phyloP scores from a whole-genome alignment of 2,329 filamentous ascomycete species.

The Alternaria brassicae region DNA sequence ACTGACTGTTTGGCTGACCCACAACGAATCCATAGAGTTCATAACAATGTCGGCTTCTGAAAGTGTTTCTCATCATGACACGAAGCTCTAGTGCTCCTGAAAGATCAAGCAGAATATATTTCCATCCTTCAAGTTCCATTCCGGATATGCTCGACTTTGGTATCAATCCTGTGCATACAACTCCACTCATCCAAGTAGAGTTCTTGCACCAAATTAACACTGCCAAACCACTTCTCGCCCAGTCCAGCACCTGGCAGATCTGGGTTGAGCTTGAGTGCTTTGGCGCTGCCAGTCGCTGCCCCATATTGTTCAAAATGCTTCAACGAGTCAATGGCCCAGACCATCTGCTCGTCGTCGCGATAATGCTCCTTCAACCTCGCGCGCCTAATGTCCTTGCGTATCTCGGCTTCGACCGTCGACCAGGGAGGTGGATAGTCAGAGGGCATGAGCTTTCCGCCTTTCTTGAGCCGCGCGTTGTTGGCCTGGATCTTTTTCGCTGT shows the following conservation, averaged over 20 bases:
- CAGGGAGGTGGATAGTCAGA: constrained; percentile 23
- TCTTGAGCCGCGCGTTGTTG: constrained; percentile 21
- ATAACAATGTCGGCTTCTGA: neutral
- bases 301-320: constrained; percentile 33
- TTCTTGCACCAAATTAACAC: constrained; percentile 37
- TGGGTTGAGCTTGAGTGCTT: constrained; percentile 26
- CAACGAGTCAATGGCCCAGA: constrained; percentile 41
- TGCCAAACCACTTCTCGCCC: constrained; percentile 42
- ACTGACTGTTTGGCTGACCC: neutral
- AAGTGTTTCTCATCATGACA: too few species aligned
- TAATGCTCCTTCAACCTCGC: constrained; percentile 35
- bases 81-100: too few species aligned
- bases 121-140: constrained; percentile 4
- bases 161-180: constrained; percentile 42
- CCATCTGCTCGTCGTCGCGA: constrained; percentile 33
- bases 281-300: constrained; percentile 11
- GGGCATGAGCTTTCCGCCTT: constrained; percentile 21
- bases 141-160: constrained; percentile 29
- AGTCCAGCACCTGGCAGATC: constrained; percentile 40
- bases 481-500: constrained; percentile 12
- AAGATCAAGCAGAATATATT: neutral
- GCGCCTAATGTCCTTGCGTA: constrained; percentile 34
- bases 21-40: neutral
- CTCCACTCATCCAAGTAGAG: constrained; percentile 46
- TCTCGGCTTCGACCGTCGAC: constrained; percentile 22